Evolutionary conservation across 352 stramenopile genomes (phyloP).

Genomic region (Globisporangium parvum): DNA sequence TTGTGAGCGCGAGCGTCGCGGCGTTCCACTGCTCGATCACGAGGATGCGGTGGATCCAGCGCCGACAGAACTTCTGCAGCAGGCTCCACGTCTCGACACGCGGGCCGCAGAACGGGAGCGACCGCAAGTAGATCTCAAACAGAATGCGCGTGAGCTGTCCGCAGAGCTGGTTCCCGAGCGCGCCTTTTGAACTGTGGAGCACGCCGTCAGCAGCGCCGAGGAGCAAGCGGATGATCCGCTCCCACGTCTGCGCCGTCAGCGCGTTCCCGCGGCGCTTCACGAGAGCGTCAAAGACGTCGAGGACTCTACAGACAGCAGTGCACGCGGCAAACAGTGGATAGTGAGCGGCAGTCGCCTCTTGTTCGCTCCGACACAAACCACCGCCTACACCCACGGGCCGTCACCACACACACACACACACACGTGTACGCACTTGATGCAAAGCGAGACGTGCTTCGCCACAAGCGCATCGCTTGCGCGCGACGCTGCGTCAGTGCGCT

Average conservation of each 20-base stretch:
- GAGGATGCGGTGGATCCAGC: constrained; percentile 80
- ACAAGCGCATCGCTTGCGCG: constrained; percentile 28
- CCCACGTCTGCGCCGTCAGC: constrained; percentile 74
- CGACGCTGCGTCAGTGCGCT: constrained; percentile 33
- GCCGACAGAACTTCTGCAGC: constrained; percentile 81
- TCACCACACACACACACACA: background rate
- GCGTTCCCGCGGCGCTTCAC: constrained; percentile 54
- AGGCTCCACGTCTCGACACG: constrained; percentile 71
- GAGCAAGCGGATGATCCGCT: constrained; percentile 74
- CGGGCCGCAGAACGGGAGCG: constrained; percentile 59
- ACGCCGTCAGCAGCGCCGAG: constrained; percentile 71
- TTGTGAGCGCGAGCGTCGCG: constrained; percentile 65
- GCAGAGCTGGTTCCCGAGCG: constrained; percentile 69
- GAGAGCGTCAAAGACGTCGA: constrained; percentile 75
- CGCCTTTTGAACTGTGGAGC: constrained; percentile 67
- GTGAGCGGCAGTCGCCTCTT: background rate
- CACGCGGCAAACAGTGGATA: constrained; percentile 1
- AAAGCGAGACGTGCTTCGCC: constrained; percentile 67
- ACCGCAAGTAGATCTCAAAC: constrained; percentile 76
- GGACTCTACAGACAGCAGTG: constrained; percentile 28
- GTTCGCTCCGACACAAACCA: too few species aligned
- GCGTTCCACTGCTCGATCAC: constrained; percentile 87
- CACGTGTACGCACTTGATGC: constrained; percentile 45
- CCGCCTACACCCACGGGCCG: background rate
- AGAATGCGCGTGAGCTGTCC: constrained; percentile 68